phyloP scores from a whole-genome alignment of 441 rosid species.

The Populus hybrid region DNA sequence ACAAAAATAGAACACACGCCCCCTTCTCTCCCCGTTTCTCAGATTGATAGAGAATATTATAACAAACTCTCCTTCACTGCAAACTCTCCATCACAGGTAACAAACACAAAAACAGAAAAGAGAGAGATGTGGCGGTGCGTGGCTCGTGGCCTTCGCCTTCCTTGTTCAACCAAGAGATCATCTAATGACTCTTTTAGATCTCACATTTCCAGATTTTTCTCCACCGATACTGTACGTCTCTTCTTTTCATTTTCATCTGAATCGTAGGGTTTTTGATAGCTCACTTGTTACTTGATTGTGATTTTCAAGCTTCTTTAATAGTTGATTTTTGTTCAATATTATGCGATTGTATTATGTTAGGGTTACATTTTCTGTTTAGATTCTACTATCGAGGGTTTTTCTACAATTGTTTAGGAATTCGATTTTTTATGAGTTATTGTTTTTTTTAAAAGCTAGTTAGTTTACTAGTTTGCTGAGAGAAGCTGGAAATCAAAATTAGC shows the following conservation, averaged over 20 bases:
- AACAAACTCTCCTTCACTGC: not conserved
- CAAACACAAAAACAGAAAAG: not conserved
- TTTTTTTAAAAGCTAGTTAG: not conserved
- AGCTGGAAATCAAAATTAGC: not conserved
- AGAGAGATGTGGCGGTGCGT: slow-evolving; percentile 95
- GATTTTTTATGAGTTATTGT: not conserved
- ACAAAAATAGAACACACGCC: not conserved
- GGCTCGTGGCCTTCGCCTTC: slow-evolving; percentile 69
- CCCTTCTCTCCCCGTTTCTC: not conserved
- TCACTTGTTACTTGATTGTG: not conserved
- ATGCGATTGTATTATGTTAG: not conserved
- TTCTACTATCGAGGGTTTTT: not conserved
- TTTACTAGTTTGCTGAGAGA: not conserved
- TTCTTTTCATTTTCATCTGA: slow-evolving; percentile 4
- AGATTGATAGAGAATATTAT: not conserved
- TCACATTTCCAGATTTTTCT: slow-evolving; percentile 65
- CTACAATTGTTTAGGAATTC: not conserved
- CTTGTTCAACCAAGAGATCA: slow-evolving; percentile 48
- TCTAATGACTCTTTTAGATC: slow-evolving; percentile 53
- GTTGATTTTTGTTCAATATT: not conserved
- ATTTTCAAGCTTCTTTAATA: not conserved
- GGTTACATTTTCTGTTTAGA: not conserved
- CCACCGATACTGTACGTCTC: slow-evolving; percentile 58
- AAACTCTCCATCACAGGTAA: not conserved
- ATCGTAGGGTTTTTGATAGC: not conserved